These are phyloP conservation scores for Citrullus colocynthis DNA, from an alignment of 306 rosid genomes.

Conservation along the genomic window DNA sequence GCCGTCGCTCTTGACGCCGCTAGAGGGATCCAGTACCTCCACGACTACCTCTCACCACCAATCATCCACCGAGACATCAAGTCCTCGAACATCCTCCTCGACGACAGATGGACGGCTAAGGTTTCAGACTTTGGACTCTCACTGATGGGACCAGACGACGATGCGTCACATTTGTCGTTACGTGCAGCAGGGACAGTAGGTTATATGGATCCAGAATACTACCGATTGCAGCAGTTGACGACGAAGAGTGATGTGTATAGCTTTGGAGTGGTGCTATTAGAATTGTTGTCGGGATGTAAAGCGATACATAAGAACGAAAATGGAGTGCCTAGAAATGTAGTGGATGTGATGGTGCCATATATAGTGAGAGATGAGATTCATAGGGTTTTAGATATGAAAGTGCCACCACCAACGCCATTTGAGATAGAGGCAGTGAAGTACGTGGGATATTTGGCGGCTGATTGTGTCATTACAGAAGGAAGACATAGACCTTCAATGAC, in stretches of 20 bases:
- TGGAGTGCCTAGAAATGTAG: constrained; percentile 71
- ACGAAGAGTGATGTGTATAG: constrained; percentile 83
- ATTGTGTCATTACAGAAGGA: constrained; percentile 60
- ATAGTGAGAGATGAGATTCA: constrained; percentile 64
- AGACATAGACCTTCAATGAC: constrained; percentile 56
- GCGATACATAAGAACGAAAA: constrained; percentile 61
- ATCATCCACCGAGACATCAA: constrained; percentile 75
- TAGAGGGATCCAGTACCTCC: constrained; percentile 58
- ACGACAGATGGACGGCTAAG: constrained; percentile 36
- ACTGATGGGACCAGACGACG: constrained; percentile 48
- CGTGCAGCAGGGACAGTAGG: constrained; percentile 69
- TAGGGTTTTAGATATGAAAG: constrained; percentile 48
- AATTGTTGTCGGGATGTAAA: constrained; percentile 44
- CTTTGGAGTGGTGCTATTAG: constrained; percentile 63
- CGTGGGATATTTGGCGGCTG: constrained; percentile 70
- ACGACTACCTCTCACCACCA: constrained; percentile 42
- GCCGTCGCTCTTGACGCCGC: constrained; percentile 66
- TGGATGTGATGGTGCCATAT: constrained; percentile 57
- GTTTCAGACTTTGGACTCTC: constrained; percentile 75
- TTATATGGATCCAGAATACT: constrained; percentile 90
- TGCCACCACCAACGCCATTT: constrained; percentile 64
- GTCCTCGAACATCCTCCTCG: constrained; percentile 55
- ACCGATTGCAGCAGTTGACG: constrained; percentile 54
- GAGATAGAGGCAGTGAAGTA: constrained; percentile 70
- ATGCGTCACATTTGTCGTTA: constrained; percentile 33